Evolutionary conservation across 208 protist genomes (phyloP).

Genomic region (Trichomonas tenax): DNA sequence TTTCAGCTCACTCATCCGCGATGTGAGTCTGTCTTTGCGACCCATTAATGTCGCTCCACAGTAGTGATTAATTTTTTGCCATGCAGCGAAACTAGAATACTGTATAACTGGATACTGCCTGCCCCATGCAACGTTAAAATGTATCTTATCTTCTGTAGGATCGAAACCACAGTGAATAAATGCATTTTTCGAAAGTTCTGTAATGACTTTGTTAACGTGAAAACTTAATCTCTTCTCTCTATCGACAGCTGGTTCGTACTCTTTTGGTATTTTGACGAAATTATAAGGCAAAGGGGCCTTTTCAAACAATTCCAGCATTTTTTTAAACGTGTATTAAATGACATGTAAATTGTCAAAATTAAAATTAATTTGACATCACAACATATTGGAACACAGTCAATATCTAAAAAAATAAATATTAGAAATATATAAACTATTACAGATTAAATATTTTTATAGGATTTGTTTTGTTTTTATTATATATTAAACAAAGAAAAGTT

Average conservation of each 20-base stretch:
- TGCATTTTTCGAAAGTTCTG: not conserved
- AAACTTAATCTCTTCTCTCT: not conserved
- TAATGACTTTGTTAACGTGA: not conserved
- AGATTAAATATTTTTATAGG: no score
- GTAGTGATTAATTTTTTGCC: conserved; percentile 18
- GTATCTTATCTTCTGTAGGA: not conserved
- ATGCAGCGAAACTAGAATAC: not conserved
- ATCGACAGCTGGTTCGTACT: not conserved
- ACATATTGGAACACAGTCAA: no score
- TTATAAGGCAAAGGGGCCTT: not conserved
- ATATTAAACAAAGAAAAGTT: no score
- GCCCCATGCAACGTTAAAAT: not conserved
- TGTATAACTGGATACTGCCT: not conserved
- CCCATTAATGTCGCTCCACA: not conserved
- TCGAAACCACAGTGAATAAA: not conserved
- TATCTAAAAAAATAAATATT: no score
- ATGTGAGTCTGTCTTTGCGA: not conserved
- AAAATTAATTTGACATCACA: no score
- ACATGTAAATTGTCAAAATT: no score
- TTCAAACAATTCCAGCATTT: not conserved
- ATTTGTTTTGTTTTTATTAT: no score
- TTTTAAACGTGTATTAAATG: no score
- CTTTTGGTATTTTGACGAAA: not conserved
- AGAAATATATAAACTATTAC: no score
- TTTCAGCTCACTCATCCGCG: not conserved